Percentiles rank a stretch among this genome's conserved stretches.
Evolutionary conservation across 345 rosid species (phyloP).

Genomic region (Melastoma malabathricum): DNA sequence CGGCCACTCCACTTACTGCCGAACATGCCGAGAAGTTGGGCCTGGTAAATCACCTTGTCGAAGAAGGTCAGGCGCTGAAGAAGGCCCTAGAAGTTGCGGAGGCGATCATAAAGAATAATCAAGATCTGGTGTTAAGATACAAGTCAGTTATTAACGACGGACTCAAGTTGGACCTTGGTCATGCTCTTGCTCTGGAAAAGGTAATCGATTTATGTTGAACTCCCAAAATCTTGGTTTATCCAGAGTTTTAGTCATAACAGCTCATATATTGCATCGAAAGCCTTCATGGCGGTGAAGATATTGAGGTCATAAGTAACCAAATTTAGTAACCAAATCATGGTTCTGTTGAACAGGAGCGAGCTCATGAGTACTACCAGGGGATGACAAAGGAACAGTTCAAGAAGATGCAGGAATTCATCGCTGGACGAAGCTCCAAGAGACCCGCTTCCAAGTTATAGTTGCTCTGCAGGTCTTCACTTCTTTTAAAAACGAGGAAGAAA

Average conservation of each 20-base stretch:
- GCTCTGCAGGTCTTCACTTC: too few relatives aligned
- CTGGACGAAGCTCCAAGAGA: conserved; percentile 49
- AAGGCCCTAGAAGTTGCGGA: conserved; percentile 60
- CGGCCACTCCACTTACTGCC: conserved; percentile 53
- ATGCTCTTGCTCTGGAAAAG: conserved; percentile 76
- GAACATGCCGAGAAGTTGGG: conserved; percentile 84
- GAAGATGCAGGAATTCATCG: conserved; percentile 94
- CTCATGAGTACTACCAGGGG: conserved; percentile 55
- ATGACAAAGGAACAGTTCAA: conserved; percentile 84
- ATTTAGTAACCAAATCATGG: background rate
- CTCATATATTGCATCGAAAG: too few relatives aligned
- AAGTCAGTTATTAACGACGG: conserved; percentile 81
- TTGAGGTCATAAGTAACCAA: too few relatives aligned
- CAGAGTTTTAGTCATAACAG: background rate
- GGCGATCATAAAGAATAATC: conserved; percentile 56
- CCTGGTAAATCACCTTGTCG: conserved; percentile 73
- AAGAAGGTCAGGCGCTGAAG: conserved; percentile 38
- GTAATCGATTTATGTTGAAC: conserved; percentile 13
- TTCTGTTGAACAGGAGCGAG: conserved; percentile 45
- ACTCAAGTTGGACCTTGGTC: conserved; percentile 52
- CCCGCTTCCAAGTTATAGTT: conserved; percentile 48
- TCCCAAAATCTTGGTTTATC: background rate
- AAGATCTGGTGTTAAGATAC: conserved; percentile 61
- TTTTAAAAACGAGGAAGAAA: too few relatives aligned
- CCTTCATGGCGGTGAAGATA: background rate